Evolutionary conservation across 805 yeast genomes (phyloP).

Genomic region (Phaffomyces opuntiae): DNA sequence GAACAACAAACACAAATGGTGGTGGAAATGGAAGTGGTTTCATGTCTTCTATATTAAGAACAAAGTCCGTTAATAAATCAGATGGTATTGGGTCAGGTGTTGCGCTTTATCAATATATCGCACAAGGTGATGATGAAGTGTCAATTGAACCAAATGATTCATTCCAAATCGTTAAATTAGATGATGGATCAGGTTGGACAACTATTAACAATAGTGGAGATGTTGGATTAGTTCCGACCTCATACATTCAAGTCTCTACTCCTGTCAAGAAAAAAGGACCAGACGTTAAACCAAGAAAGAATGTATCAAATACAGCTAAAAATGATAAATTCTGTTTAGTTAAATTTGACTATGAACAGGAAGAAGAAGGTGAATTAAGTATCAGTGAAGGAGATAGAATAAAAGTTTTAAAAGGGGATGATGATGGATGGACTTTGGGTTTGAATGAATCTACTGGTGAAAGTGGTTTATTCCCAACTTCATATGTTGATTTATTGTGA

Average conservation of each 20-base stretch:
- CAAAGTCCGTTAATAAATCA: conserved; percentile 9
- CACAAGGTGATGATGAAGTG: conserved; percentile 72
- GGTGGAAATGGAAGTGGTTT: too few species aligned
- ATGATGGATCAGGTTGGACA: conserved; percentile 92
- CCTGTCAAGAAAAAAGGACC: conserved; percentile 15
- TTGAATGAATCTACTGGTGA: conserved; percentile 48
- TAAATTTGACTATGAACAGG: conserved; percentile 20
- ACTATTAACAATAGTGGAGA: conserved; percentile 43
- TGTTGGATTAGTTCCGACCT: conserved; percentile 78
- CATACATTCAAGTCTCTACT: conserved; percentile 51
- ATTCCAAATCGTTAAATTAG: conserved; percentile 52
- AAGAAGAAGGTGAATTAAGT: conserved; percentile 72
- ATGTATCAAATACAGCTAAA: conserved; percentile 5
- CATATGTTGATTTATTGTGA: conserved; percentile 35
- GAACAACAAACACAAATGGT: too few species aligned
- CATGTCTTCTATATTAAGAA: conserved; percentile 17
- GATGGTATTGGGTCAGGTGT: conserved; percentile 24
- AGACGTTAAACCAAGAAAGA: conserved; percentile 17
- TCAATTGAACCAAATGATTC: conserved; percentile 53
- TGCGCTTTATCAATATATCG: conserved; percentile 40
- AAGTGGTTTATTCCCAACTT: conserved; percentile 71
- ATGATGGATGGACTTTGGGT: conserved; percentile 96
- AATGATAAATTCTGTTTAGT: conserved; percentile 14
- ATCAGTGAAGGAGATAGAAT: conserved; percentile 70
- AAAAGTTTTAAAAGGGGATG: conserved; percentile 58